Conservation (phyloP, 1,284 basidiomycete species). For the Cutaneotrichosporon sp. region DNA sequence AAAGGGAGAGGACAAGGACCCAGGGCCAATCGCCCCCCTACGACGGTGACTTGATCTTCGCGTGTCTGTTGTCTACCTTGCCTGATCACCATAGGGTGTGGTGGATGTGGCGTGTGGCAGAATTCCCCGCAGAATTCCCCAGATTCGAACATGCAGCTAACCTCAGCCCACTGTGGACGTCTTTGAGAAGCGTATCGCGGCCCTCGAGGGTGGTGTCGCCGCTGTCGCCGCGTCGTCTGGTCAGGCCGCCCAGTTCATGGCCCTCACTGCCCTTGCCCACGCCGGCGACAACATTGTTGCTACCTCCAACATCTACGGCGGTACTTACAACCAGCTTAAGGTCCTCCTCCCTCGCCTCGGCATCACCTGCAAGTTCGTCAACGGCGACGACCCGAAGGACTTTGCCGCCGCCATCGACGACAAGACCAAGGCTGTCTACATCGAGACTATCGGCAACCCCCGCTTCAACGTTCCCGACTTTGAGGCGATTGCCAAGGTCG, state of each 20-base stretch:
- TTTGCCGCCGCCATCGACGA: constrained; percentile 64
- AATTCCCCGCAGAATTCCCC: too few relatives aligned
- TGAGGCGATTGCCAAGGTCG: constrained; percentile 65
- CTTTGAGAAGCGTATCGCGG: constrained; percentile 78
- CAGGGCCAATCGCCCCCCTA: too few relatives aligned
- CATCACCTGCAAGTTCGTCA: constrained; percentile 72
- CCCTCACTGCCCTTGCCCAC: constrained; percentile 61
- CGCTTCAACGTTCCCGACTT: constrained; percentile 71
- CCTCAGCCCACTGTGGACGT: constrained; percentile 67
- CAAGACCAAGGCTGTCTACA: constrained; percentile 59
- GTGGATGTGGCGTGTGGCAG: too few relatives aligned
- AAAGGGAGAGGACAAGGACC: too few relatives aligned
- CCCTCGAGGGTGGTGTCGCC: constrained; percentile 73
- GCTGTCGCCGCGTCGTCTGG: constrained; percentile 75
- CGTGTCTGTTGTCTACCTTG: too few relatives aligned
- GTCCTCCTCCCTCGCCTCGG: constrained; percentile 49
- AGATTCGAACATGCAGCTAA: not conserved
- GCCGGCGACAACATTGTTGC: constrained; percentile 78
- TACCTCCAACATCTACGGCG: constrained; percentile 64
- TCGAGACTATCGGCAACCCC: constrained; percentile 83
- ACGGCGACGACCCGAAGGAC: constrained; percentile 58
- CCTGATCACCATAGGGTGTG: too few relatives aligned
- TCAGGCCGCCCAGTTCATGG: constrained; percentile 75
- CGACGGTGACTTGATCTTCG: too few relatives aligned
- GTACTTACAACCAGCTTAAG: constrained; percentile 86